phyloP scores from a whole-genome alignment of 768 basidiomycete species.

The Tulasnella sp. region DNA sequence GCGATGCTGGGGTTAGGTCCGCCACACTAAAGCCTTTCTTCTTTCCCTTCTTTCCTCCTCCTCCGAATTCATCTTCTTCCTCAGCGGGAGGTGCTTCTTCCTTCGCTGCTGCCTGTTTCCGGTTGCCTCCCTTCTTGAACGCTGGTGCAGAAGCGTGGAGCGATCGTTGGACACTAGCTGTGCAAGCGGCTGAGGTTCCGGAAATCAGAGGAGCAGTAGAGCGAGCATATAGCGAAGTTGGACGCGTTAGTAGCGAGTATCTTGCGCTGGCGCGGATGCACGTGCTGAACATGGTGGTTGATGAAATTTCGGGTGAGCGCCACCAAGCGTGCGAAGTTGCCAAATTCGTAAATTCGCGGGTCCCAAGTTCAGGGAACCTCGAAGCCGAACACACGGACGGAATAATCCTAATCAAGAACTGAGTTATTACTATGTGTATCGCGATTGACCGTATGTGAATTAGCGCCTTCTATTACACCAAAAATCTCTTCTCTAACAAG shows the following conservation, averaged over 20 bases:
- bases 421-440: neutral
- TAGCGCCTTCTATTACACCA: neutral
- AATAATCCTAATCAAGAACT: neutral
- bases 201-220: neutral
- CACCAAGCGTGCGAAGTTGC: constrained; percentile 5
- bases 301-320: constrained; percentile 8
- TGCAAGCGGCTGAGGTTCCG: neutral
- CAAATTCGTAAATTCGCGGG: neutral
- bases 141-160: neutral
- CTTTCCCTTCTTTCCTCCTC: constrained; percentile 23
- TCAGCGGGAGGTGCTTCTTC: neutral
- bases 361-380: neutral
- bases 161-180: neutral
- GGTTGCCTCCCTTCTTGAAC: neutral
- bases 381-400: neutral
- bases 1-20: constrained; percentile 27
- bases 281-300: constrained; percentile 14
- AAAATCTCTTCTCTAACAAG: neutral
- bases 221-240: neutral
- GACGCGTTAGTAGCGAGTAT: constrained; percentile 12
- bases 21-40: constrained; percentile 19
- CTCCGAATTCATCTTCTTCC: neutral
- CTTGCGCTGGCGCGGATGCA: neutral
- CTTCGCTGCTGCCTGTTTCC: neutral
- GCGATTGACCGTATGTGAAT: neutral